Base-by-base conservation (phyloP, 2,329 filamentous ascomycete genomes). In the Fusarium tricinctum region DNA sequence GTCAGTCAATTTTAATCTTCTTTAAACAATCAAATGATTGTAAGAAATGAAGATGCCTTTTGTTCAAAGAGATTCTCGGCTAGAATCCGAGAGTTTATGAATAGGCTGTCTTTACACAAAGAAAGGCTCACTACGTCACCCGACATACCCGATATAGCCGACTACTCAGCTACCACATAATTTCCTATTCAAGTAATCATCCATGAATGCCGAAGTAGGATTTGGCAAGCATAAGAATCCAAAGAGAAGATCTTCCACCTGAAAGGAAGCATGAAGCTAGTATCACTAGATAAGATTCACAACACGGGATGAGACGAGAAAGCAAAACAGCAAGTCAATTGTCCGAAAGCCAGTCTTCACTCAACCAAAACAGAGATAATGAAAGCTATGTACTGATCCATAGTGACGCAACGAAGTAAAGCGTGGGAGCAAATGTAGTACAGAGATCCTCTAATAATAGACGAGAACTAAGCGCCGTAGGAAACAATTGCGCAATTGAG, bases 111-210 rank as follows among this genome's bases (percentile, higher is more conserved):
- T 19, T 28, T 12, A 20, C 19, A 44, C 55, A 32, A 7, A 44
- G 30, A n/a, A n/a, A 33, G n/a, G 4, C 8, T 33, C 19, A 7
- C 33, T 33, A 42, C 20, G 7, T 33, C 14, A 14, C 23, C 65
- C 65, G 65, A 26, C 6, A 13, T 61, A 68, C 22, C 65, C 65
- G 65, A 56, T 13, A n/a, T 58, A 64, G 17, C 64, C 65, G 54
- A 30, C 33, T 19, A 26, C 23, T 2, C n/a, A 64, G 8, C 9
- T 28, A n/a, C 9, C 13, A 8, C 17, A 39, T n/a, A 55, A 15
- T 6, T 17, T 39, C 3, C 9, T 20, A 6, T 7, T 10, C 15
- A n/a, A 33, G 30, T 14, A 33, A 33, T 15, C 10, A 12, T 30
- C 28, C 10, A 13, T 13, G 28, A 30, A 33, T 33, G 30, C 14